Percentiles rank a stretch among this genome's conserved stretches.
Conservation (phyloP, 2,329 filamentous ascomycete species). For the Aspergillus chevalieri region DNA sequence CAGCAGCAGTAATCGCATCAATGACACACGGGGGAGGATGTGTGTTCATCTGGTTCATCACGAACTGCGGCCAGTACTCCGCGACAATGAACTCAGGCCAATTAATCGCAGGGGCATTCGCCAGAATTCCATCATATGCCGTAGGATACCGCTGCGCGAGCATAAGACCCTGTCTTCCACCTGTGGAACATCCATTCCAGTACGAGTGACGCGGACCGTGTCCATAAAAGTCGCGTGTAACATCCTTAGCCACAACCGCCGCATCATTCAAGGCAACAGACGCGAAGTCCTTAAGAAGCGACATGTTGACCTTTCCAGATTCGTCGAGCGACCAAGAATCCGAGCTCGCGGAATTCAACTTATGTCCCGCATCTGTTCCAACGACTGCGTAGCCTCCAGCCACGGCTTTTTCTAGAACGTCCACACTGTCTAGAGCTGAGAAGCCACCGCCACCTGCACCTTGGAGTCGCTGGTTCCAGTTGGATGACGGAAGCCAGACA, state of each 20-base stretch:
- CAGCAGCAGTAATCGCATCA: conserved; percentile 28
- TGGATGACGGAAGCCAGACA: conserved; percentile 25
- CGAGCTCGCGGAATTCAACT: not conserved
- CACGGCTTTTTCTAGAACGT: conserved; percentile 1
- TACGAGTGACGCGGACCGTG: conserved; percentile 32
- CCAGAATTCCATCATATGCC: conserved; percentile 43
- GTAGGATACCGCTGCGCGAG: conserved; percentile 38
- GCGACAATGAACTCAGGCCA: conserved; percentile 14
- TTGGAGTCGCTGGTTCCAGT: conserved; percentile 34
- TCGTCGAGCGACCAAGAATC: conserved; percentile 11
- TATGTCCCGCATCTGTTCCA: conserved; percentile 14
- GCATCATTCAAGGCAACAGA: conserved; percentile 27
- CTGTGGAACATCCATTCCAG: conserved; percentile 42
- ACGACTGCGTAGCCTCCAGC: conserved; percentile 12
- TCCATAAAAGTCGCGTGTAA: conserved; percentile 27
- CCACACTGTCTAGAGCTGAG: not conserved
- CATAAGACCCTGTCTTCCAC: conserved; percentile 42
- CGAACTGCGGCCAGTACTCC: conserved; percentile 18
- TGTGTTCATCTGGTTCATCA: conserved; percentile 13
- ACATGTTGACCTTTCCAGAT: conserved; percentile 27
- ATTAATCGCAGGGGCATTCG: conserved; percentile 36
- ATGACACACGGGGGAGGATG: conserved; percentile 27
- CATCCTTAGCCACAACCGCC: conserved; percentile 21
- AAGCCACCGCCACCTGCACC: conserved; percentile 35
- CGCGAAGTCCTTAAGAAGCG: conserved; percentile 27